Base-by-base conservation (phyloP, 129 eudicot genomes). In the Helichrysum umbraculigerum region DNA sequence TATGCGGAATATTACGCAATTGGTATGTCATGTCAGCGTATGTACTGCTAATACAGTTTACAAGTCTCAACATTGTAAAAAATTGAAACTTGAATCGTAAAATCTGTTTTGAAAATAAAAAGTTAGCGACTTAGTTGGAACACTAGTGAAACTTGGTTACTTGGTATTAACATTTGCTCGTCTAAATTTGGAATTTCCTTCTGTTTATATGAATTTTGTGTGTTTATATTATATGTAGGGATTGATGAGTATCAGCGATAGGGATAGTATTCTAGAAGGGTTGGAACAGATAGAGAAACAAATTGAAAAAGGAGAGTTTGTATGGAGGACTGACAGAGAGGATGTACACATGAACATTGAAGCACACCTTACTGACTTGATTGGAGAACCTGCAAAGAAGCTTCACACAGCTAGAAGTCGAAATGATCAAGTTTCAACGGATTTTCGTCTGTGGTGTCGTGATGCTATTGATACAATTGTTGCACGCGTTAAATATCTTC, bases 331-430 rank as follows among this genome's bases (percentile, higher is more conserved):
- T 20, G 98, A 92, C 72, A 86, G 98, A 76, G 98, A 92, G 67
- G 98, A 92, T 50, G 98, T 92, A 42, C 98, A 90, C 80, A 93
- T 93, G 96, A 90, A 93, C 85, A 93, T 93, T 66, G 96, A 93
- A 85, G 98, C 98, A 68, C 89, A 90, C 0, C 98, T 93, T 28
- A 93, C 98, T 19, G 96, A 90, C 81, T 79, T 93, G 78, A 89
- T 93, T 76, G 98, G 96, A 25, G 96, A 93, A 76, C 92, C 98
- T 72, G 96, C 98, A 0, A 93, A 93, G 84, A 92, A 92, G 88
- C 98, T 93, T 59, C 98, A 93, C 76, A 93, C 96, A 20, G 98
- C 98, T 9, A 83, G 98, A 69, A 93, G 96, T 83, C 85, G 96
- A 78, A 93, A 93, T 68, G 98, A 93, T 90, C 98, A 93, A 88